Evolutionary conservation across 257 asterid genomes (phyloP).

Genomic region (Thymus mandschuricus): DNA sequence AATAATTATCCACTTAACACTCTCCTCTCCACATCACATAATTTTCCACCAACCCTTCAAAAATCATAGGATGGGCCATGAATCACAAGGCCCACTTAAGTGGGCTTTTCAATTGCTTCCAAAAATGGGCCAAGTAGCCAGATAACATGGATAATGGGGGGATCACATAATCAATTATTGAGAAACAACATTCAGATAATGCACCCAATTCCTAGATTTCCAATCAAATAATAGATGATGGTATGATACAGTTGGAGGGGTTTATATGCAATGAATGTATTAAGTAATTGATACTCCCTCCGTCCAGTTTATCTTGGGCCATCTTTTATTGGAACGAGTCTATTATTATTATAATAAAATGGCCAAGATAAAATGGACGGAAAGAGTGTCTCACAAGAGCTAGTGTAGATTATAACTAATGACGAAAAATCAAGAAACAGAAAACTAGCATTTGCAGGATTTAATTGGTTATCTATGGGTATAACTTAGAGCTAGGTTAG

Average conservation of each 20-base stretch:
- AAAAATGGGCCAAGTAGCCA: neutral
- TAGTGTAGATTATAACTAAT: no score
- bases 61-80: neutral
- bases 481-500: neutral
- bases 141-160: neutral
- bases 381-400: neutral
- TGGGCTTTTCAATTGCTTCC: neutral
- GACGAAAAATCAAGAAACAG: neutral
- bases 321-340: no score
- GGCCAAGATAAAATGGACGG: no score
- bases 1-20: conserved; percentile 14
- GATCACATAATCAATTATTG: conserved; percentile 6
- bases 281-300: neutral
- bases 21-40: neutral
- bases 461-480: neutral
- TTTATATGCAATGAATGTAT: neutral
- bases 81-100: conserved; percentile 19
- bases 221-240: neutral
- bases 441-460: neutral
- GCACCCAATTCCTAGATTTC: neutral
- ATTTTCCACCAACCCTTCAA: conserved; percentile 1
- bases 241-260: neutral
- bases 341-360: no score
- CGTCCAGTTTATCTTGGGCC: no score
- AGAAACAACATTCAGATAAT: neutral